A percentile compares a stretch with the other conserved stretches of the same genome.
Evolutionary conservation across 352 stramenopile species (phyloP).

Genomic region (Aphanomyces astaci): DNA sequence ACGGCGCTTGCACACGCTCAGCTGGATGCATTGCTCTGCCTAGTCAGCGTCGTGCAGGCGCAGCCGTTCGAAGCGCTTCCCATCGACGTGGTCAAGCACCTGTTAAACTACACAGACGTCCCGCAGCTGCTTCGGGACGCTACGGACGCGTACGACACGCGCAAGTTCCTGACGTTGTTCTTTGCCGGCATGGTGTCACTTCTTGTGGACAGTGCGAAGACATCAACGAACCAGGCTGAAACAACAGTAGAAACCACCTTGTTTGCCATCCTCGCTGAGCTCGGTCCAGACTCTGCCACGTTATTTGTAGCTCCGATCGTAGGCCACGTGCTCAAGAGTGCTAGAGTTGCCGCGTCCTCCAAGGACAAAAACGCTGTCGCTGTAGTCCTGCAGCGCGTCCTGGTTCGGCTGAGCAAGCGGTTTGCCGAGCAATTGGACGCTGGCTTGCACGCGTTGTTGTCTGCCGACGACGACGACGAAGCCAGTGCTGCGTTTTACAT

Average conservation of each 20-base stretch:
- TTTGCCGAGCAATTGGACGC: slow-evolving; percentile 15
- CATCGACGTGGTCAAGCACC: slow-evolving; percentile 44
- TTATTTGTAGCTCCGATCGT: slow-evolving; percentile 47
- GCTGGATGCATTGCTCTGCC: slow-evolving; percentile 13
- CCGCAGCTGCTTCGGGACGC: slow-evolving; percentile 57
- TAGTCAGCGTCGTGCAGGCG: slow-evolving; percentile 17
- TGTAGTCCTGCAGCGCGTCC: background rate
- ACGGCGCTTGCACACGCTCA: slow-evolving; percentile 43
- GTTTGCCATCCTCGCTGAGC: slow-evolving; percentile 31
- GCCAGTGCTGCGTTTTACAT: background rate
- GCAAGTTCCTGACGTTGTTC: slow-evolving; percentile 59
- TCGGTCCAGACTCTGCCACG: slow-evolving; percentile 35
- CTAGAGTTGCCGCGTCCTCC: slow-evolving; percentile 24
- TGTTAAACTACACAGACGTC: slow-evolving; percentile 67
- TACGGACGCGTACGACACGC: slow-evolving; percentile 57
- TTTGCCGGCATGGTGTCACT: slow-evolving; percentile 27
- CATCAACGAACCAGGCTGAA: slow-evolving; percentile 28
- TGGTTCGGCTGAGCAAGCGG: slow-evolving; percentile 9
- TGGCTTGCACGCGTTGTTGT: slow-evolving; percentile 4
- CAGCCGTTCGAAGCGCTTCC: slow-evolving; percentile 19
- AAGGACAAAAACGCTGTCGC: background rate
- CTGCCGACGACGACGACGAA: background rate
- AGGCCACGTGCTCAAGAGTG: slow-evolving; percentile 37
- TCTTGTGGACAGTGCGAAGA: slow-evolving; percentile 29
- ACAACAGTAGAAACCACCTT: slow-evolving; percentile 33